These are phyloP conservation scores for Phytophthora hibernalis DNA, from an alignment of 352 stramenopile species.

Conservation along the genomic window DNA sequence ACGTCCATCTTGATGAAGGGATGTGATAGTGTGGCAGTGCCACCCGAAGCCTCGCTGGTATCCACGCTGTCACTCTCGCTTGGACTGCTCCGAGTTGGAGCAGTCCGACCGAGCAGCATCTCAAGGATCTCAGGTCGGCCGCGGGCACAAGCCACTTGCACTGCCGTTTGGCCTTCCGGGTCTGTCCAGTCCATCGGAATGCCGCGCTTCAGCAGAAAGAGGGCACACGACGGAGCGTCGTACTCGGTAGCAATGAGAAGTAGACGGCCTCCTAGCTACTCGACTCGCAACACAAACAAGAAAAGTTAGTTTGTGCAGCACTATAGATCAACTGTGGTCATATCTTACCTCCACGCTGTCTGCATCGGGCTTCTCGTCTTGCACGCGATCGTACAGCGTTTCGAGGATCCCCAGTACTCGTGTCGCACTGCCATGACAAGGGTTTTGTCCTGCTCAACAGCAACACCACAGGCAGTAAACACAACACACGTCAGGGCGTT, in stretches of 20 bases:
- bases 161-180: constrained; percentile 9
- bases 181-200: constrained; percentile 20
- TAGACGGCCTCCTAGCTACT: constrained; percentile 24
- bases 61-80: not conserved
- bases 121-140: constrained; percentile 24
- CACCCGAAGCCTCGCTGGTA: not conserved
- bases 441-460: constrained; percentile 24
- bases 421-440: constrained; percentile 32
- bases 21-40: constrained; percentile 10
- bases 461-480: too few species aligned
- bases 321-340: too few species aligned
- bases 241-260: constrained; percentile 24
- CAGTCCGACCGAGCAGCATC: constrained; percentile 13
- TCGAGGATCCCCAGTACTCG: constrained; percentile 21
- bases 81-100: not conserved
- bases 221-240: constrained; percentile 20
- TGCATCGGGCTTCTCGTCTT: constrained; percentile 1
- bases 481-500: not conserved
- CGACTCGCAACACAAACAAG: not conserved
- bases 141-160: constrained; percentile 23
- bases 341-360: constrained; percentile 18
- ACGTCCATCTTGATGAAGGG: constrained; percentile 29
- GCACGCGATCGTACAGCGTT: constrained; percentile 26
- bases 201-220: constrained; percentile 15
- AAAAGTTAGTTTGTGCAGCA: not conserved